phyloP scores from a whole-genome alignment of 805 yeast genomes.

The Nakazawaea siamensis region DNA sequence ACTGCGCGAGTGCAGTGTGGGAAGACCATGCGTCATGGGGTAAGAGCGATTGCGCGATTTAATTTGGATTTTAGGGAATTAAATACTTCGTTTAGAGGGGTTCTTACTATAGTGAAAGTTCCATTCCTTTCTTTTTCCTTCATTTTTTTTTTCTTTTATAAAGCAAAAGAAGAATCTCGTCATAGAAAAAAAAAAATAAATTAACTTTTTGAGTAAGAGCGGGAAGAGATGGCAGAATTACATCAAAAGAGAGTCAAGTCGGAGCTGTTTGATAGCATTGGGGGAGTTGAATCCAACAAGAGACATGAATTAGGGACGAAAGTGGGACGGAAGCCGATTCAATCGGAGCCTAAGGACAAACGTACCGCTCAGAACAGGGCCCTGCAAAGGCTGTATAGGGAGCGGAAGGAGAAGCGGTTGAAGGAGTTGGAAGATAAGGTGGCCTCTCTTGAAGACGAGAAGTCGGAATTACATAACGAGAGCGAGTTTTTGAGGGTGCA shows the following conservation, averaged over 20 bases:
- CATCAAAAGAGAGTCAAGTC: too few species aligned
- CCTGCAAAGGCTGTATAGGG: conserved; percentile 96
- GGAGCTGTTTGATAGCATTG: conserved; percentile 1
- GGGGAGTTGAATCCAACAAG: too few species aligned
- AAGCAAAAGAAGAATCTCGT: too few species aligned
- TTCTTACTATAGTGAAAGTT: too few species aligned
- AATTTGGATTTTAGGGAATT: too few species aligned
- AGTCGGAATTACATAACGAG: conserved; percentile 60
- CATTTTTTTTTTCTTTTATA: neutral
- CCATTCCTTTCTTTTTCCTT: neutral
- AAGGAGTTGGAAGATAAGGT: conserved; percentile 80
- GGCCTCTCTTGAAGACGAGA: conserved; percentile 59
- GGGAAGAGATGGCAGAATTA: too few species aligned
- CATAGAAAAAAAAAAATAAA: too few species aligned
- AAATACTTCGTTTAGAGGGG: too few species aligned
- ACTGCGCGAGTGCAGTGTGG: too few species aligned
- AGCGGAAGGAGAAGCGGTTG: conserved; percentile 84
- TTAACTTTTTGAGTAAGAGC: too few species aligned
- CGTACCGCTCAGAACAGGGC: conserved; percentile 96
- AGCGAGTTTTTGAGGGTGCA: conserved; percentile 68
- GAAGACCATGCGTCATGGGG: too few species aligned
- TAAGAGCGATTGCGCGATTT: too few species aligned
- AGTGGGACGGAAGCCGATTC: conserved; percentile 78
- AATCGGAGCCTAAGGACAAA: conserved; percentile 69
- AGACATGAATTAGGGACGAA: conserved; percentile 22